Evolutionary conservation across 306 rosid species (phyloP).

Genomic region (Dryas octopetala): DNA sequence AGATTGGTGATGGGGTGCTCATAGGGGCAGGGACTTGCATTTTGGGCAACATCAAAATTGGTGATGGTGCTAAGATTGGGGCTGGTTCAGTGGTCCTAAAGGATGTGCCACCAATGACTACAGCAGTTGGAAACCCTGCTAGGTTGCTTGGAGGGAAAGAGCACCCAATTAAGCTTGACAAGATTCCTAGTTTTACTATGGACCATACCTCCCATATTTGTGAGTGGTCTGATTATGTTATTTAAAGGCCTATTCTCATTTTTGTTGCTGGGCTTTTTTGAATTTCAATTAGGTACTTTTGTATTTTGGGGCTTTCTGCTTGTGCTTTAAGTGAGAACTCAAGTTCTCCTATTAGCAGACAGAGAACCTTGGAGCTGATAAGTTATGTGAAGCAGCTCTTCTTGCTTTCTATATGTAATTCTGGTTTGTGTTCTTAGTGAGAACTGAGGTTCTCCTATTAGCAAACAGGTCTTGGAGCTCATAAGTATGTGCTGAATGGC

Average conservation of each 20-base stretch:
- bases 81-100: constrained; percentile 87
- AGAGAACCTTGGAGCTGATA: constrained; percentile 10
- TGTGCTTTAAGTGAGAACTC: constrained; percentile 46
- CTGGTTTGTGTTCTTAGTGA: constrained; percentile 6
- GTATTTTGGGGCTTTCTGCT: constrained; percentile 22
- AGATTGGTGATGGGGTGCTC: constrained; percentile 87
- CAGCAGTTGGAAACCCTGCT: constrained; percentile 90
- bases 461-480: constrained; percentile 19
- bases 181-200: constrained; percentile 81
- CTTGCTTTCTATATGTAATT: neutral
- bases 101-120: constrained; percentile 88
- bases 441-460: constrained; percentile 39
- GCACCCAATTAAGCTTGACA: constrained; percentile 65
- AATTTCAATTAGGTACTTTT: neutral
- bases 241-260: constrained; percentile 30
- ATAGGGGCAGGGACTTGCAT: constrained; percentile 93
- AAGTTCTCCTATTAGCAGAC: constrained; percentile 45
- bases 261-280: neutral
- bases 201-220: constrained; percentile 69
- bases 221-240: constrained; percentile 76
- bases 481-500: neutral
- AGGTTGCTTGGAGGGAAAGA: constrained; percentile 81
- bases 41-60: constrained; percentile 72
- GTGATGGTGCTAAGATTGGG: constrained; percentile 86
- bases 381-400: neutral